A percentile compares a stretch with the other conserved stretches of the same genome.
Conservation (phyloP, 2,329 filamentous ascomycete species). For the Epichloe gansuensis region DNA sequence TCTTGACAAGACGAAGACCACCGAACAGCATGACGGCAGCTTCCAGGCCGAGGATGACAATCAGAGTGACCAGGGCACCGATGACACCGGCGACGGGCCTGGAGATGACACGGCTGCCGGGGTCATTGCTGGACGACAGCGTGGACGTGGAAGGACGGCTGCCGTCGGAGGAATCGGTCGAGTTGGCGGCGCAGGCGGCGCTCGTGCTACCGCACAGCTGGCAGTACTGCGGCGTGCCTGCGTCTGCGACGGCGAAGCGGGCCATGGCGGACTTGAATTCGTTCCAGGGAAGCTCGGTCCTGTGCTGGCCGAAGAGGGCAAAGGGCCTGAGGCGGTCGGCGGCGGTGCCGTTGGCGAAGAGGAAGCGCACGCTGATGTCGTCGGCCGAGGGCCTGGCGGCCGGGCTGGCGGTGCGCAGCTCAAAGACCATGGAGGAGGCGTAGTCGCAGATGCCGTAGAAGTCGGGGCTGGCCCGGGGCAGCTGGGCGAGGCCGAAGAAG, state of each 20-base stretch:
- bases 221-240: constrained; percentile 59
- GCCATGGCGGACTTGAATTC: constrained; percentile 52
- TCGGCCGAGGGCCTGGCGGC: constrained; percentile 27
- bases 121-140: constrained; percentile 11
- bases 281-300: constrained; percentile 49
- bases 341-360: constrained; percentile 47
- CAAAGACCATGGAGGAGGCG: constrained; percentile 68
- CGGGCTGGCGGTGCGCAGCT: constrained; percentile 49
- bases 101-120: constrained; percentile 38
- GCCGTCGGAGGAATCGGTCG: constrained; percentile 10
- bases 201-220: constrained; percentile 58
- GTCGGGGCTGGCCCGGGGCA: constrained; percentile 37
- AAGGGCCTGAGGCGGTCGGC: constrained; percentile 37
- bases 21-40: constrained; percentile 28
- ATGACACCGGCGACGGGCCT: constrained; percentile 70
- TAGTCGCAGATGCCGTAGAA: constrained; percentile 78
- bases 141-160: constrained; percentile 11
- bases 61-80: constrained; percentile 52
- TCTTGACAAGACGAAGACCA: constrained; percentile 35
- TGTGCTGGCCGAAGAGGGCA: constrained; percentile 46
- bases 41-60: constrained; percentile 34
- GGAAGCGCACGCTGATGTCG: constrained; percentile 46
- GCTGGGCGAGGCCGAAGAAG: constrained; percentile 47
- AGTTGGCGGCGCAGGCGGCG: constrained; percentile 43
- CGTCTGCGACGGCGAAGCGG: constrained; percentile 45